These are phyloP conservation scores for Isoetes taiwanensis DNA, from an alignment of 75 land plant genomes.

Conservation along the genomic window DNA sequence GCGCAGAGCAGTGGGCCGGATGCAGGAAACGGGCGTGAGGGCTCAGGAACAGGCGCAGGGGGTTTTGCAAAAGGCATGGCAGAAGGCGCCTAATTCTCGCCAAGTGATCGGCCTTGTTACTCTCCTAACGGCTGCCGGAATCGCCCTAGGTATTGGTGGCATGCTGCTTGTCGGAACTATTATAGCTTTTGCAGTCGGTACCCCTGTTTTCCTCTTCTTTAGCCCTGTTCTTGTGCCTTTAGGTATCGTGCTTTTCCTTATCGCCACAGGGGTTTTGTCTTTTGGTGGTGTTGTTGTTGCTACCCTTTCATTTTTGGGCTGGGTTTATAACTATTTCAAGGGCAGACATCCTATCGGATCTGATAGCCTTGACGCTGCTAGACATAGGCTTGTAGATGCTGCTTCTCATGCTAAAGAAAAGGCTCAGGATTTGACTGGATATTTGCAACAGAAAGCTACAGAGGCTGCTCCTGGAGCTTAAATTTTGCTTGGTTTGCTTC, in stretches of 20 bases:
- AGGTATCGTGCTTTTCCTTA: neutral
- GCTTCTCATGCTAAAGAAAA: neutral
- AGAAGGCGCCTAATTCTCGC: neutral
- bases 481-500: no score
- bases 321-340: neutral
- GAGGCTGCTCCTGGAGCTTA: conserved; percentile 3
- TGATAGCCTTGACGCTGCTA: conserved; percentile 2
- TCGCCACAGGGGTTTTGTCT: neutral
- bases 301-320: neutral
- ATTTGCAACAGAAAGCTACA: neutral
- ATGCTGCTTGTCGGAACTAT: neutral
- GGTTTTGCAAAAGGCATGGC: neutral
- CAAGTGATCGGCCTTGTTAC: neutral
- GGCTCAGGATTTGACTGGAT: conserved; percentile 1
- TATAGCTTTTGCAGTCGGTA: neutral
- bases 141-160: neutral
- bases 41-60: conserved; percentile 2
- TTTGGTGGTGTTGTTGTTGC: neutral
- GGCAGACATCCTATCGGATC: neutral
- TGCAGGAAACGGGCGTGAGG: neutral
- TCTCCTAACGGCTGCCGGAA: neutral
- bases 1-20: neutral
- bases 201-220: conserved; percentile 4
- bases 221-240: neutral
- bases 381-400: conserved; percentile 1